Evolutionary conservation across 2,329 filamentous ascomycete genomes (phyloP).

Genomic region (Aspergillus felis): DNA sequence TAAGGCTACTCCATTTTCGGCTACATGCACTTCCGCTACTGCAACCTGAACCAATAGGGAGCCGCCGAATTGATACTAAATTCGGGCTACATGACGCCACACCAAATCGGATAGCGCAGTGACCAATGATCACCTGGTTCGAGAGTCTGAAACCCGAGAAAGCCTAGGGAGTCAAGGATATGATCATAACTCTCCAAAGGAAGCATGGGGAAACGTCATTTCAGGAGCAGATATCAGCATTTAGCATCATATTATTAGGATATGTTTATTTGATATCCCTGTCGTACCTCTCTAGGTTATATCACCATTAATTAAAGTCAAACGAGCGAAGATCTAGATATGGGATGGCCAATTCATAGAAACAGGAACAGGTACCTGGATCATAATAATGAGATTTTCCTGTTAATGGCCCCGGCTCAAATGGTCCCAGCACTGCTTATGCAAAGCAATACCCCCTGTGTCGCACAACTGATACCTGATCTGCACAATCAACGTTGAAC

Average conservation of each 20-base stretch:
- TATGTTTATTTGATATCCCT: no score
- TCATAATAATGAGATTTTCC: not conserved
- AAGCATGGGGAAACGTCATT: not conserved
- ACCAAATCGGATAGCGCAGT: conserved; percentile 23
- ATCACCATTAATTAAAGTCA: not conserved
- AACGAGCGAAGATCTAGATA: not conserved
- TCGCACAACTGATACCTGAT: conserved; percentile 3
- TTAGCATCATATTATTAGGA: not conserved
- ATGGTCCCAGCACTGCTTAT: conserved; percentile 2
- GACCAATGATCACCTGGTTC: conserved; percentile 15
- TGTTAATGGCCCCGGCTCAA: not conserved
- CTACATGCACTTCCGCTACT: conserved; percentile 22
- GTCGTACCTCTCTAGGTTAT: not conserved
- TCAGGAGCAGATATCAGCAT: not conserved
- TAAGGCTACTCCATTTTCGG: conserved; percentile 23
- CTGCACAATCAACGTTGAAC: conserved; percentile 7
- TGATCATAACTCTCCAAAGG: no score
- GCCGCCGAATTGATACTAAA: conserved; percentile 23
- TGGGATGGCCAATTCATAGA: not conserved
- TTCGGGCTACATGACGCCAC: conserved; percentile 32
- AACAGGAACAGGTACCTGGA: not conserved
- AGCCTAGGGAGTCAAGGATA: not conserved
- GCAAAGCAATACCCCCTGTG: conserved; percentile 3
- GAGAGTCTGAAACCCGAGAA: conserved; percentile 6
- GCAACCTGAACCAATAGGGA: conserved; percentile 20